A percentile compares a stretch with the other conserved stretches of the same genome.
phyloP scores from a whole-genome alignment of 495 filamentous ascomycete species.

The Massariosphaeria phaeospora region DNA sequence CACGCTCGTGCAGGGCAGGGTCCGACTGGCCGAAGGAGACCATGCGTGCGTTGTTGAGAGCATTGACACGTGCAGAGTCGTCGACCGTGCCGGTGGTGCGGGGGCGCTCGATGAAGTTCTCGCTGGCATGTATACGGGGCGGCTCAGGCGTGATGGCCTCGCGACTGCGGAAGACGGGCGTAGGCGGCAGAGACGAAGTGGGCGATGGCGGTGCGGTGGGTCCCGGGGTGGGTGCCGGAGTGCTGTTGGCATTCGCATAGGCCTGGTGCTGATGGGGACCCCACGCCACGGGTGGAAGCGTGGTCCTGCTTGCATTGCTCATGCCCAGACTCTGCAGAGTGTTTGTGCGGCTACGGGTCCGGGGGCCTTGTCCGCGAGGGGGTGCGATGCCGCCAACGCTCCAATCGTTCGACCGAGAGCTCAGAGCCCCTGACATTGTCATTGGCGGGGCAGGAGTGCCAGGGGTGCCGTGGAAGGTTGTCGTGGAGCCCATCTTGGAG shows the following conservation, averaged over 20 bases:
- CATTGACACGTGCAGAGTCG: neutral
- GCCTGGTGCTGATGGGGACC: conserved; percentile 24
- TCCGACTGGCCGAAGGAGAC: neutral
- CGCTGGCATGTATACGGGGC: neutral
- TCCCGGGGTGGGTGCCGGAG: conserved; percentile 3
- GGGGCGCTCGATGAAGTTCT: neutral
- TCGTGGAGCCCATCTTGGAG: neutral
- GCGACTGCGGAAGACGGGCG: conserved; percentile 16
- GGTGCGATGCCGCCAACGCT: conserved; percentile 19
- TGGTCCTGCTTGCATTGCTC: conserved; percentile 10
- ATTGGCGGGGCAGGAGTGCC: conserved; percentile 2
- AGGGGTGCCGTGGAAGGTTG: neutral
- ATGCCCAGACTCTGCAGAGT: conserved; percentile 11
- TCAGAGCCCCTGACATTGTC: neutral
- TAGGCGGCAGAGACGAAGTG: neutral
- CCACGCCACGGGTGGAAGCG: conserved; percentile 22
- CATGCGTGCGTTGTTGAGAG: neutral
- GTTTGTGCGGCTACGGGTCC: conserved; percentile 6
- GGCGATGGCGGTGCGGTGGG: conserved; percentile 14
- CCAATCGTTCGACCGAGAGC: conserved; percentile 7
- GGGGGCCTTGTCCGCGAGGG: conserved; percentile 2
- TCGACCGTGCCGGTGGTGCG: neutral
- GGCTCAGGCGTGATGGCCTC: conserved; percentile 1
- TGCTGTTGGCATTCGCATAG: neutral
- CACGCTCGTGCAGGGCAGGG: neutral